Evolutionary conservation across 768 basidiomycete genomes (phyloP), one percentile per base, ranked within the genome.

Genomic region (Daedaleopsis nitida): DNA sequence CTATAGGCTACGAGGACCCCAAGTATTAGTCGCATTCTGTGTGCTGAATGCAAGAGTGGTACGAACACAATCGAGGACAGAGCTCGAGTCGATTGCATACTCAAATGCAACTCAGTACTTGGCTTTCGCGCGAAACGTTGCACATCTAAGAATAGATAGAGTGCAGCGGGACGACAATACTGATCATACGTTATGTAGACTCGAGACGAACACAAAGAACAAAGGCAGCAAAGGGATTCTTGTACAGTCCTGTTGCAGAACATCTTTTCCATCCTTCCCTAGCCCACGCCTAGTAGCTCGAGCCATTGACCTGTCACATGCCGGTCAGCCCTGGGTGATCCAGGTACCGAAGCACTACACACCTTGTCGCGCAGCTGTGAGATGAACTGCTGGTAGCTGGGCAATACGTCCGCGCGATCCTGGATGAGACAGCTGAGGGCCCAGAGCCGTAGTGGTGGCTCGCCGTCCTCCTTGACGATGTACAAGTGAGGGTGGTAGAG

Each of bases 391-490:
- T 94, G 91, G 76, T 98, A 99, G 73, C 95, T 97, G 52, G 95
- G 95, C 70, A 94, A 79, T 62, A 92, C 87, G 73, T 99, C 97
- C 68, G 93, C 88, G 59, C 97, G 88, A 75, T 98, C 97, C 77
- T 98, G 96, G 66, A 98, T 90, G 66, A 99, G 84, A 69, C 86
- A 85, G 70, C 92, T 94, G 62, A 99, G 82, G 0, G 96, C 97
- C 97, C 97, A 99, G 60, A 95, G 82, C 62, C 96, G 82, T 70
- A 99, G 79, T 48, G 95, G 89, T 7, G 94, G 92, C 75, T 99
- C 97, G 61, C 95, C 96, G 67, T 99, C 97, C 73, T 98, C 95
- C 77, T 98, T 99, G 69, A 98, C 95, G 55, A 98, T 80, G 69
- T 98, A 99, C 8, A 99, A 78, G 73, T 98, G 94, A 9, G 94